These are phyloP conservation scores for Teratosphaeria viscida DNA, from an alignment of 2,329 filamentous ascomycete species.

Conservation along the genomic window DNA sequence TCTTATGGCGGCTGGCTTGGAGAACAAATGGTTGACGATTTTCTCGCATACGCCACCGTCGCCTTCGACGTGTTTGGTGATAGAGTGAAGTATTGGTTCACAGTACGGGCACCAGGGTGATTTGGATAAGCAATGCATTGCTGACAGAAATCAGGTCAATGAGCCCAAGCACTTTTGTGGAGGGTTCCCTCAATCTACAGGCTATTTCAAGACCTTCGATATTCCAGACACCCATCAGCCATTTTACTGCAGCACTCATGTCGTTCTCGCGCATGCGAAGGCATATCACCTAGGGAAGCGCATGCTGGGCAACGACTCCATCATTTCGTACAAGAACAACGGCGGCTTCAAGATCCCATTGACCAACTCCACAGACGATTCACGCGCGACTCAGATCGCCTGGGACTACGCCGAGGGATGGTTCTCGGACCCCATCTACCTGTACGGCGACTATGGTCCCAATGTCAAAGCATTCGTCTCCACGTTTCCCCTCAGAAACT, in stretches of 20 bases:
- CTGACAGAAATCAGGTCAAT: constrained; percentile 28
- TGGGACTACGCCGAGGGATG: constrained; percentile 30
- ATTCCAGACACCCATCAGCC: background rate
- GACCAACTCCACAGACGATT: constrained; percentile 25
- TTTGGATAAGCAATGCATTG: background rate
- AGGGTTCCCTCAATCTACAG: constrained; percentile 25
- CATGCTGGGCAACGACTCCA: constrained; percentile 28
- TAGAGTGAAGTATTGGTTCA: constrained; percentile 20
- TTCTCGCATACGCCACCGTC: constrained; percentile 29
- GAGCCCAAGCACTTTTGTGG: constrained; percentile 34
- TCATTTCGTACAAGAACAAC: constrained; percentile 25
- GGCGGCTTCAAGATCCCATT: constrained; percentile 28
- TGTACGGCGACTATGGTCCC: constrained; percentile 31
- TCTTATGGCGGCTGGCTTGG: constrained; percentile 31
- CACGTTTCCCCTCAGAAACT: constrained; percentile 22
- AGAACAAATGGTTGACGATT: constrained; percentile 28
- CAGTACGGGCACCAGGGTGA: constrained; percentile 13
- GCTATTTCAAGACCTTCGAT: constrained; percentile 28
- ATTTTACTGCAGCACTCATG: background rate
- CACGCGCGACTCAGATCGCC: constrained; percentile 19
- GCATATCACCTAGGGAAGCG: constrained; percentile 35
- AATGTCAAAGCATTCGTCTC: background rate
- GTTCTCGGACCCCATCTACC: constrained; percentile 36
- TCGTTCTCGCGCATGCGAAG: constrained; percentile 27
- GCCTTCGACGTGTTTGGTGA: constrained; percentile 30